Percentiles rank a stretch among this genome's conserved stretches.
Evolutionary conservation across 73 alveolate species (phyloP).

Genomic region (Paramecium octaurelia): DNA sequence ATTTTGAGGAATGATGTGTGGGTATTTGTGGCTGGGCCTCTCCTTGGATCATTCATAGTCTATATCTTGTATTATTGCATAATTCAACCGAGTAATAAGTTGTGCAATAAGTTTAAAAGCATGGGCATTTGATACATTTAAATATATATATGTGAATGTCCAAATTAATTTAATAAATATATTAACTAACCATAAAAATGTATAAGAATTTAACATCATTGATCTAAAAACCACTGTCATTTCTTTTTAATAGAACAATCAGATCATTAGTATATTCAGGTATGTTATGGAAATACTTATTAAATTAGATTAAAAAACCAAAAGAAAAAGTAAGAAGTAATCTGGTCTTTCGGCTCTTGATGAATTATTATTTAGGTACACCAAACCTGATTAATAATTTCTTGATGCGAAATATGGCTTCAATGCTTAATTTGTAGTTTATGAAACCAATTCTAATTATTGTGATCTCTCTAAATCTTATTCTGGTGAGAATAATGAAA

Average conservation of each 20-base stretch:
- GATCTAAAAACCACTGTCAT: constrained; percentile 19
- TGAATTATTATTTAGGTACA: background rate
- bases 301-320: background rate
- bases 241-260: background rate
- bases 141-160: background rate
- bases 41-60: background rate
- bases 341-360: background rate
- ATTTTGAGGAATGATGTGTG: constrained; percentile 12
- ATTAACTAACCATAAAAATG: background rate
- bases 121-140: constrained; percentile 26
- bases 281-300: background rate
- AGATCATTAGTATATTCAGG: background rate
- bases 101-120: background rate
- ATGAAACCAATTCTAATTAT: background rate
- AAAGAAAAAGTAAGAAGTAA: background rate
- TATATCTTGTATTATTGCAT: background rate
- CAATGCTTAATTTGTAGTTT: background rate
- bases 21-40: constrained; percentile 38
- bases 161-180: background rate
- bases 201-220: background rate
- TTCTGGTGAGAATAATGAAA: background rate
- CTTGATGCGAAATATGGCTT: background rate
- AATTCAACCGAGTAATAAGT: background rate
- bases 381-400: background rate
- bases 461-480: background rate